Evolutionary conservation across 2,329 filamentous ascomycete species (phyloP).

Genomic region (Cladophialophora yegresii): DNA sequence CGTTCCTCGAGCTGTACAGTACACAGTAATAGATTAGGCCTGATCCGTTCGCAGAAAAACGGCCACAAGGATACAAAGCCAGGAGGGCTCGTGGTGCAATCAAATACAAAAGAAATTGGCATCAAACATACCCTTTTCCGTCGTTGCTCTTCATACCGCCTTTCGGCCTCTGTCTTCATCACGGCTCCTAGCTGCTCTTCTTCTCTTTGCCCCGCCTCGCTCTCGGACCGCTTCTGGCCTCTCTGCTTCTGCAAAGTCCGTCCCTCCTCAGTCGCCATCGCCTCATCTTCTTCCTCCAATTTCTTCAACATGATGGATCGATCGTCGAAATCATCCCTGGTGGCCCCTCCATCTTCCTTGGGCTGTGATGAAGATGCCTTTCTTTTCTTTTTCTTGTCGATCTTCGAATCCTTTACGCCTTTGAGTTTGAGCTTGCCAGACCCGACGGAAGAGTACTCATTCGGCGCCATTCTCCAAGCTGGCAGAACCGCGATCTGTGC

Average conservation of each 20-base stretch:
- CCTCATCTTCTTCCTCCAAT: conserved; percentile 32
- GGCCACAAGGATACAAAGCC: not conserved
- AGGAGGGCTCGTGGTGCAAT: not conserved
- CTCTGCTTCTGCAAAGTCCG: not conserved
- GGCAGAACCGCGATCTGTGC: not conserved
- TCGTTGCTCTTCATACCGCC: conserved; percentile 75
- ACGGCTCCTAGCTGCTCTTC: conserved; percentile 39
- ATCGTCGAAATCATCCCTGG: conserved; percentile 23
- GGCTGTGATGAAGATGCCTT: conserved; percentile 43
- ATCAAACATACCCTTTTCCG: conserved; percentile 69
- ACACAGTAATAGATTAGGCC: not conserved
- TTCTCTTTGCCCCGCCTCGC: conserved; percentile 32
- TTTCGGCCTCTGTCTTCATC: conserved; percentile 81
- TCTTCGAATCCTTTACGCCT: conserved; percentile 61
- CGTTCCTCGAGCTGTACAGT: conserved; percentile 71
- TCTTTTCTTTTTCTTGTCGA: conserved; percentile 56
- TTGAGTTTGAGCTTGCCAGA: conserved; percentile 80
- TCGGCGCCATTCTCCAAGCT: conserved; percentile 18
- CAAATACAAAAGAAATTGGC: not conserved
- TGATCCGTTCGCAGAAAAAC: not conserved
- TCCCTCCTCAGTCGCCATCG: conserved; percentile 36
- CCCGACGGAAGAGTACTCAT: conserved; percentile 26
- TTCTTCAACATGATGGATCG: conserved; percentile 35
- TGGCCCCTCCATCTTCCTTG: not conserved
- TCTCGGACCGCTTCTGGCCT: not conserved